Evolutionary conservation across 1,284 basidiomycete genomes (phyloP).

Genomic region (Ceratobasidium sp.): DNA sequence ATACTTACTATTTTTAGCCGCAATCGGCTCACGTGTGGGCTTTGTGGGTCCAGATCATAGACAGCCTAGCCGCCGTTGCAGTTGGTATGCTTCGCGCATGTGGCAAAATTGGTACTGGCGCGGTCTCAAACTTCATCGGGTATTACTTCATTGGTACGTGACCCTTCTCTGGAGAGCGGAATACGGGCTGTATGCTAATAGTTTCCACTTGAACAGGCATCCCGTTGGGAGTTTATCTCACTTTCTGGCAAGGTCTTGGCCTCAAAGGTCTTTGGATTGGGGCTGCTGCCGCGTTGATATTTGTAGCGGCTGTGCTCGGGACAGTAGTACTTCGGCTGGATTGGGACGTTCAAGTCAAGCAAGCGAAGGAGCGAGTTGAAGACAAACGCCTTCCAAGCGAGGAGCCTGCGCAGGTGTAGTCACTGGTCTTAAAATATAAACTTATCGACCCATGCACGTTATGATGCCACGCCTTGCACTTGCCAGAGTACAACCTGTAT

Average conservation of each 20-base stretch:
- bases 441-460: no score
- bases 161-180: background rate
- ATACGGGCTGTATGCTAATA: constrained; percentile 1
- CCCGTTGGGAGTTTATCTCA: constrained; percentile 20
- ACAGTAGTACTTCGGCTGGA: constrained; percentile 41
- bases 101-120: constrained; percentile 72
- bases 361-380: constrained; percentile 39
- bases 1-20: no score
- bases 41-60: constrained; percentile 64
- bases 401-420: background rate
- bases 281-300: constrained; percentile 42
- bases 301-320: no score
- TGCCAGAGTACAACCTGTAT: no score
- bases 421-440: no score
- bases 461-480: no score
- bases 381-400: background rate
- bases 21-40: no score
- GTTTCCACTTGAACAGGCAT: background rate
- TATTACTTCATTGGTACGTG: constrained; percentile 72
- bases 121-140: constrained; percentile 54
- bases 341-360: constrained; percentile 47
- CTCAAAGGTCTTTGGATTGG: constrained; percentile 49
- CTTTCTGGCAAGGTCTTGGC: constrained; percentile 32
- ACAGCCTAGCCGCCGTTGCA: constrained; percentile 76
- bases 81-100: constrained; percentile 82